phyloP scores from a whole-genome alignment of 768 basidiomycete species.

The Lyophyllum atratum region DNA sequence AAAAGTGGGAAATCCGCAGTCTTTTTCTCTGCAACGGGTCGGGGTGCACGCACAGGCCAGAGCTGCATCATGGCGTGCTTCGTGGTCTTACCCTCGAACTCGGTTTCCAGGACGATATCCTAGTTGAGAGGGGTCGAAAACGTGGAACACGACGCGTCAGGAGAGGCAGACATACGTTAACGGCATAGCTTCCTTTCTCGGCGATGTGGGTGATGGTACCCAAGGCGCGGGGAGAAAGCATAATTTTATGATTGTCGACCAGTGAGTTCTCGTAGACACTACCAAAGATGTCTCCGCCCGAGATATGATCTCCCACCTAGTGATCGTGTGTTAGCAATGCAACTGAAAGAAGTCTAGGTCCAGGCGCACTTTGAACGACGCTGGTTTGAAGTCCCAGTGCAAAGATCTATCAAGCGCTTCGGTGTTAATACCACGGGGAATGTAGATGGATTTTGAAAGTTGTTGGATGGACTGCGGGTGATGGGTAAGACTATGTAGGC shows the following conservation, averaged over 20 bases:
- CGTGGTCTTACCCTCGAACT: slow-evolving; percentile 93
- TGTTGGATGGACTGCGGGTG: slow-evolving; percentile 81
- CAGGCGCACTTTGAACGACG: slow-evolving; percentile 64
- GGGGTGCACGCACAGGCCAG: slow-evolving; percentile 98
- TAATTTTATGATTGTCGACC: slow-evolving; percentile 95
- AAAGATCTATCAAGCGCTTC: slow-evolving; percentile 86
- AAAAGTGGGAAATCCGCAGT: slow-evolving; percentile 90
- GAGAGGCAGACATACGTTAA: slow-evolving; percentile 61
- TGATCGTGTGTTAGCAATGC: slow-evolving; percentile 6
- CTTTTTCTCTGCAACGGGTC: slow-evolving; percentile 94
- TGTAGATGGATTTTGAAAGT: slow-evolving; percentile 98
- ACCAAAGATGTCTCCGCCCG: slow-evolving; percentile 97
- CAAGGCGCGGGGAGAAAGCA: slow-evolving; percentile 91
- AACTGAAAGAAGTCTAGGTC: not conserved
- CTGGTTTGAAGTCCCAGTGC: slow-evolving; percentile 94
- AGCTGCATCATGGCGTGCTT: slow-evolving; percentile 97
- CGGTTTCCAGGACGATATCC: slow-evolving; percentile 96
- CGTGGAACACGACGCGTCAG: not conserved
- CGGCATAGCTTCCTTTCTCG: slow-evolving; percentile 90
- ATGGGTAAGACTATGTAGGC: slow-evolving; percentile 6
- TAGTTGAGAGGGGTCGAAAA: slow-evolving; percentile 27
- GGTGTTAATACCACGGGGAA: slow-evolving; percentile 98
- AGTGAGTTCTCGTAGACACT: slow-evolving; percentile 96
- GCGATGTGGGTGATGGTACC: slow-evolving; percentile 94
- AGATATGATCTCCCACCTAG: slow-evolving; percentile 94